Evolutionary conservation across 768 basidiomycete species (phyloP).

Genomic region (Pulveroboletus sp.): DNA sequence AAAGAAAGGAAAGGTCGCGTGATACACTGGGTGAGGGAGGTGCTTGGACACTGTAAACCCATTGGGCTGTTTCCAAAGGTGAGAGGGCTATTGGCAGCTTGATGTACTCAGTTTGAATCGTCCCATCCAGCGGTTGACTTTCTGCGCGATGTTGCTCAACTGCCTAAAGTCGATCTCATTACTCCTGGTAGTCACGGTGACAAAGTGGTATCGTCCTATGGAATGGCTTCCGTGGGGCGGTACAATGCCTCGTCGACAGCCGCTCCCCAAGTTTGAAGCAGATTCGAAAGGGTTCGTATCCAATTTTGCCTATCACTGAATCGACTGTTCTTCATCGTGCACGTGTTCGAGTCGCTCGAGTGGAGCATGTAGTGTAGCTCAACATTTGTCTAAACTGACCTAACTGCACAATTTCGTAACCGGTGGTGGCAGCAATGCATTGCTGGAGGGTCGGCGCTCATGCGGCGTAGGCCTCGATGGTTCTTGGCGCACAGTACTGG

Average conservation of each 20-base stretch:
- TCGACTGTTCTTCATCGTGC: not conserved
- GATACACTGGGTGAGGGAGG: slow-evolving; percentile 81
- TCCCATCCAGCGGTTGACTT: slow-evolving; percentile 41
- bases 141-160: slow-evolving; percentile 40
- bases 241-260: slow-evolving; percentile 37
- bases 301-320: slow-evolving; percentile 43
- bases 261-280: slow-evolving; percentile 39
- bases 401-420: no score
- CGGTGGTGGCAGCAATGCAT: slow-evolving; percentile 42
- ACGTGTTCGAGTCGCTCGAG: not conserved
- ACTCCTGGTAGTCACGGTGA: slow-evolving; percentile 28
- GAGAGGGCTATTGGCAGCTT: not conserved
- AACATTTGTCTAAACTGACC: no score
- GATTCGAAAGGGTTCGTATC: slow-evolving; percentile 50
- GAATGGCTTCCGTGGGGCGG: slow-evolving; percentile 57
- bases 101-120: not conserved
- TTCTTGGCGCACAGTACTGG: no score
- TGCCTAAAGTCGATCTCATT: slow-evolving; percentile 44
- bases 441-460: no score
- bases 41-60: slow-evolving; percentile 81
- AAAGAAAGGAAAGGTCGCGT: slow-evolving; percentile 63
- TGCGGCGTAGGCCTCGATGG: no score
- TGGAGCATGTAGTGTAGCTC: not conserved
- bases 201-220: slow-evolving; percentile 50
- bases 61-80: slow-evolving; percentile 73